Evolutionary conservation across 2,329 filamentous ascomycete species (phyloP), one percentile per base, ranked within the genome.

Genomic region (Macrophomina phaseolina): DNA sequence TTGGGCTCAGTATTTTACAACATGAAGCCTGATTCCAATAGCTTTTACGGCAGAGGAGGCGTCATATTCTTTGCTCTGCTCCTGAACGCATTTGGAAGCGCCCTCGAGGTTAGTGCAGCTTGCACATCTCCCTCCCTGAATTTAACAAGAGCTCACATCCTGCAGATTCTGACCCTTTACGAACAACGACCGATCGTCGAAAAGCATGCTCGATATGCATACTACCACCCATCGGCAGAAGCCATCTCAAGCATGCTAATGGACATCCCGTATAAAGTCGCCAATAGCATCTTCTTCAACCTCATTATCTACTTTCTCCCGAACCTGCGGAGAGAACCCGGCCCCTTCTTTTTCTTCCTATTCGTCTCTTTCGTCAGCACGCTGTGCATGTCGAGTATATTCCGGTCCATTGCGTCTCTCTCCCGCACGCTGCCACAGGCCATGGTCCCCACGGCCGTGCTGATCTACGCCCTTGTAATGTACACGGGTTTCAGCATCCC

Each of bases 121-220:
- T 14, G 38, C 8, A 40, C 14, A 40, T 14, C 38, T 2, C 38
- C 4, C 2, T 80, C 89, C 70, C 89, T 18, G 3, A 23, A 23
- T 18, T 9, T 87, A 69, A 86, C 86, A 1, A 76, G 89, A 23
- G 83, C 80, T 0, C 83, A 86, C 8, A 85, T 89, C 71, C 72
- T 52, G 70, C 68, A 94, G 77, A 94, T 94, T 76, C 78, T 94
- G 34, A 92, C 90, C 51, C 68, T 97, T 2, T 97, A 94, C 74
- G 86, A 91, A 1, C 93, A 97, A 85, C 90, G 94, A 28, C 90
- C 91, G 0, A 95, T 97, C 71, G 92, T 97, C 68, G 93, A 97
- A 73, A 97, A 97, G 76, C 94, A 97, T 72, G 81, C 85, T 64
- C 88, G 90, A 56, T 97, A 97, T 75, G 92, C 93, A 16, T 86